Evolutionary conservation across 78 protist species (phyloP).

Genomic region (Dictyostelium firmibasis): DNA sequence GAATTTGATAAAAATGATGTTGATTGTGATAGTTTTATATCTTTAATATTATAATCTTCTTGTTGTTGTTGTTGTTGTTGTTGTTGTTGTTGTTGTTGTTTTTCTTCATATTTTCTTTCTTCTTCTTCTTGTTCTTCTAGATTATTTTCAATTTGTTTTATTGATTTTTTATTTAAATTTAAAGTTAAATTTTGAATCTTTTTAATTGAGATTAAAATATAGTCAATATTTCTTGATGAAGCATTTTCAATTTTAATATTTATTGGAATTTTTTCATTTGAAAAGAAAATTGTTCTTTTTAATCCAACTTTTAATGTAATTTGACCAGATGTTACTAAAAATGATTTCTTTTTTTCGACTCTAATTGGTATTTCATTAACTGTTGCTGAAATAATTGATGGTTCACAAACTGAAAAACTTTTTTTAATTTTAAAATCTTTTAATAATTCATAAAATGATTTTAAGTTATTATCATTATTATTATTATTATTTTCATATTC

Average conservation of each 20-base stretch:
- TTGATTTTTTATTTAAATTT: background rate
- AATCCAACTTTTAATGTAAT: background rate
- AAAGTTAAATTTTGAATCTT: background rate
- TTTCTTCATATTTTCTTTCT: background rate
- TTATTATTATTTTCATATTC: background rate
- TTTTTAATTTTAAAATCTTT: background rate
- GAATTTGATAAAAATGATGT: background rate
- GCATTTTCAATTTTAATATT: background rate
- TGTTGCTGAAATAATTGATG: background rate
- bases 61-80: no score
- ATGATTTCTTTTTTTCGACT: constrained; percentile 19
- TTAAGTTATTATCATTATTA: no score
- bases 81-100: background rate
- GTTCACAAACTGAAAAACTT: background rate
- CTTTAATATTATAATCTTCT: background rate
- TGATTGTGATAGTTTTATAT: background rate
- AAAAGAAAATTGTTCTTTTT: background rate
- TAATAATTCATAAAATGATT: background rate
- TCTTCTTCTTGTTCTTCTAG: background rate
- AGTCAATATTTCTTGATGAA: background rate
- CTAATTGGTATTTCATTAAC: constrained; percentile 8
- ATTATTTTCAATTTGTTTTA: no score
- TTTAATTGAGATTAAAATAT: background rate
- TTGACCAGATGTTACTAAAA: background rate
- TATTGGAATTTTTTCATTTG: constrained; percentile 14